phyloP scores from a whole-genome alignment of 2,329 filamentous ascomycete species.

The Exophiala calicioides region DNA sequence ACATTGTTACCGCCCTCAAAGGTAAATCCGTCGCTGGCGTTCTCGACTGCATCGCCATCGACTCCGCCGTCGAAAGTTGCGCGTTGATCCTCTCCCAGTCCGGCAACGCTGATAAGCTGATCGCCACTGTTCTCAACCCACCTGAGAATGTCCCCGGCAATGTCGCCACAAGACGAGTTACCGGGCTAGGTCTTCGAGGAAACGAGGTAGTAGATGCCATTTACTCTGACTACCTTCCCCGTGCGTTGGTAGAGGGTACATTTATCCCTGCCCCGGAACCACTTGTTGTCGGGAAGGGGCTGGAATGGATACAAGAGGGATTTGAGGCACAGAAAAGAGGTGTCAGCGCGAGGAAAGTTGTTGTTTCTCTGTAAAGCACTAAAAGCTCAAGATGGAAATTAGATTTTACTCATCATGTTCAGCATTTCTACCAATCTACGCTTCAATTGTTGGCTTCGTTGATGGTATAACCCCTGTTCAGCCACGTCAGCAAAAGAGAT shows the following conservation, averaged over 20 bases:
- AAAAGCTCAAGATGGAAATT: no score
- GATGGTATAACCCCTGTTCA: no score
- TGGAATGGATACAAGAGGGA: constrained; percentile 46
- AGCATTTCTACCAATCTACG: no score
- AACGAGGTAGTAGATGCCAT: constrained; percentile 31
- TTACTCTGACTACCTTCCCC: constrained; percentile 41
- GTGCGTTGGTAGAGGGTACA: constrained; percentile 40
- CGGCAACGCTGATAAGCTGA: not conserved
- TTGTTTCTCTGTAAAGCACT: no score
- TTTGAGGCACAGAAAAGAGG: constrained; percentile 42
- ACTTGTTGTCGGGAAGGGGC: constrained; percentile 42
- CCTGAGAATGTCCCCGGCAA: not conserved
- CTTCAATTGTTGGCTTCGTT: no score
- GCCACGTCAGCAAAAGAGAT: no score
- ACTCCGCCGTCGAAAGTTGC: not conserved
- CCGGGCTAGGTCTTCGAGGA: not conserved
- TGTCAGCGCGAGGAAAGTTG: constrained; percentile 47
- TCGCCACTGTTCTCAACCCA: not conserved
- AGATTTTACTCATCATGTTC: no score
- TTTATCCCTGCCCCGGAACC: constrained; percentile 44
- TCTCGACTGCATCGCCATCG: constrained; percentile 36
- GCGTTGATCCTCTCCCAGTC: not conserved
- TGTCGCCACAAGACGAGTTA: not conserved
- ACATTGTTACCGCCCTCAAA: constrained; percentile 34
- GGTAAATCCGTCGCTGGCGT: constrained; percentile 27